phyloP scores from a whole-genome alignment of 2,329 filamentous ascomycete species.

The Dactylellina leptospora region DNA sequence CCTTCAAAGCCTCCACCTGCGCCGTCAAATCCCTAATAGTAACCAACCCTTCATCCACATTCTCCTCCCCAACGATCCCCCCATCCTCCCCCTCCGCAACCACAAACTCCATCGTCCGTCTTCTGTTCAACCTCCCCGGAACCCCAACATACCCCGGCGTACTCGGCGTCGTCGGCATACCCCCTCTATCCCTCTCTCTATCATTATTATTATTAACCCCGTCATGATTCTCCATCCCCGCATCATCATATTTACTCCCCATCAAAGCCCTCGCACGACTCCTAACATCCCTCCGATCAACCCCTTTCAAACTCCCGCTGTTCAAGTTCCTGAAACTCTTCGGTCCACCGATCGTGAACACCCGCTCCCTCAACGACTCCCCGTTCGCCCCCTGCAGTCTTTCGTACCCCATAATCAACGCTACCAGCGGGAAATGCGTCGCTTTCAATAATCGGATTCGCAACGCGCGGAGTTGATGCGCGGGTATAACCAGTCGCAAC shows the following conservation, averaged over 20 bases:
- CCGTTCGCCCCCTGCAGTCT: constrained; percentile 14
- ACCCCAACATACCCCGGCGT: constrained; percentile 15
- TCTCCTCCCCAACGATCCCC: constrained; percentile 14
- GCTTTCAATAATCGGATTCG: constrained; percentile 57
- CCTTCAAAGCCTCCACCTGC: constrained; percentile 46
- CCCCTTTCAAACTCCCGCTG: neutral
- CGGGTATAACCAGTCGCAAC: constrained; percentile 73
- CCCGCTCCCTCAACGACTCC: constrained; percentile 19
- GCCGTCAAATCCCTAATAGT: constrained; percentile 41
- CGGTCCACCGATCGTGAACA: constrained; percentile 25
- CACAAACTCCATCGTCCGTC: constrained; percentile 12
- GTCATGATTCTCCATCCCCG: neutral
- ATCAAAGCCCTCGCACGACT: constrained; percentile 35
- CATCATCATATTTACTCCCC: constrained; percentile 18
- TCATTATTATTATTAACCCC: neutral
- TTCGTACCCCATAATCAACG: constrained; percentile 40
- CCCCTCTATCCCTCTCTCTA: neutral
- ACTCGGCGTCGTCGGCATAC: constrained; percentile 37
- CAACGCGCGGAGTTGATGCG: constrained; percentile 68
- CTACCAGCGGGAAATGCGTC: constrained; percentile 57
- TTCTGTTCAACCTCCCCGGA: neutral
- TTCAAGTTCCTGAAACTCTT: constrained; percentile 26
- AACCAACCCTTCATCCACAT: constrained; percentile 27
- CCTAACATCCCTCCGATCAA: constrained; percentile 30
- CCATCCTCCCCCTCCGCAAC: neutral